Evolutionary conservation across 331 rosid genomes (phyloP).

Genomic region (Rosa hybrid): DNA sequence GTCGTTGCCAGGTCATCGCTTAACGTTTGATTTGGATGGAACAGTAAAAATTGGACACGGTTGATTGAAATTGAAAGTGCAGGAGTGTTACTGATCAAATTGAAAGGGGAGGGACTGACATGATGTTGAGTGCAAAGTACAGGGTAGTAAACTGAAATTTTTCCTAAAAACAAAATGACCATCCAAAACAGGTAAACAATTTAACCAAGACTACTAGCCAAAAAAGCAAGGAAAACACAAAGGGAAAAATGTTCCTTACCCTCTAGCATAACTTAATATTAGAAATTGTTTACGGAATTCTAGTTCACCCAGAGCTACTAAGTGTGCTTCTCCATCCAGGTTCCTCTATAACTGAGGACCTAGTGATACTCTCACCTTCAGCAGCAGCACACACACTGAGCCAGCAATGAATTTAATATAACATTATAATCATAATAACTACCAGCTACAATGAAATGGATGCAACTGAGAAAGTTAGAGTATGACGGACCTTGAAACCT

Average conservation of each 20-base stretch:
- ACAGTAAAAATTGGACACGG: too few relatives aligned
- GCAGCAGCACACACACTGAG: too few relatives aligned
- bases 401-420: too few relatives aligned
- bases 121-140: too few relatives aligned
- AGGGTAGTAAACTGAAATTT: too few relatives aligned
- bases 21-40: too few relatives aligned
- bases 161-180: neutral
- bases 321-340: neutral
- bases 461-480: neutral
- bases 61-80: too few relatives aligned
- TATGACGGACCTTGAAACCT: constrained; percentile 4
- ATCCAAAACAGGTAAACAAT: neutral
- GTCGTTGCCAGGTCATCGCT: too few relatives aligned
- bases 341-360: too few relatives aligned
- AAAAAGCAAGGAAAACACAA: neutral
- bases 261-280: constrained; percentile 28
- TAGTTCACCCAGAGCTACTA: constrained; percentile 67
- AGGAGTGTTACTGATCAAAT: too few relatives aligned
- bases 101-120: too few relatives aligned
- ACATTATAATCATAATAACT: neutral
- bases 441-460: neutral
- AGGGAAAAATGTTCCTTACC: constrained; percentile 31
- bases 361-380: too few relatives aligned
- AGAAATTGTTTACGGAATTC: constrained; percentile 41
- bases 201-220: neutral